Evolutionary conservation across 371 early-diverging fungal species (phyloP).

Genomic region (Saksenaea vasiformis): DNA sequence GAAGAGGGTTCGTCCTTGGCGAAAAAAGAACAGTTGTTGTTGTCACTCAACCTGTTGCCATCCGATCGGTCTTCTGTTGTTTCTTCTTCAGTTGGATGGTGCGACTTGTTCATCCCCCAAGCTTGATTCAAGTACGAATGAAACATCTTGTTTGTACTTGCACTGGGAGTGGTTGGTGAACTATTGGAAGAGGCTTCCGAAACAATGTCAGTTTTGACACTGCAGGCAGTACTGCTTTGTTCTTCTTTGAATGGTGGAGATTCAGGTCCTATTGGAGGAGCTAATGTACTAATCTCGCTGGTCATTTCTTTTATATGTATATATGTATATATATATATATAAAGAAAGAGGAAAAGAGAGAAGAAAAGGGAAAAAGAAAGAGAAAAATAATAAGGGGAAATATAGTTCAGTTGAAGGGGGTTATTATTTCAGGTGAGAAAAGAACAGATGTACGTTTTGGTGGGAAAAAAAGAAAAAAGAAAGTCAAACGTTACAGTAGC

Average conservation of each 20-base stretch:
- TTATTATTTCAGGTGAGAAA: not conserved
- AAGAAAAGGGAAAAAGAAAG: not conserved
- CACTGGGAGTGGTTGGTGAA: not conserved
- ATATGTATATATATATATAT: not conserved
- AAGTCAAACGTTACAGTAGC: constrained; percentile 1
- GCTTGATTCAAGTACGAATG: not conserved
- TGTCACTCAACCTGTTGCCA: not conserved
- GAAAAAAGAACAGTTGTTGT: not conserved
- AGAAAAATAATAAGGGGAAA: not conserved
- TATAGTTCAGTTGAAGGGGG: not conserved
- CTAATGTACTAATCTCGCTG: not conserved
- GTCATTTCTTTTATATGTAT: not conserved
- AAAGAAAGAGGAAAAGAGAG: not conserved
- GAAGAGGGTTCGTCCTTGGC: not conserved
- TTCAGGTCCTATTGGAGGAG: not conserved
- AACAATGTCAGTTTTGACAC: constrained; percentile 4
- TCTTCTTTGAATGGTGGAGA: constrained; percentile 2
- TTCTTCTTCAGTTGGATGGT: not conserved
- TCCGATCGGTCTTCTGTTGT: not conserved
- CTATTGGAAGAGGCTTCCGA: constrained; percentile 3
- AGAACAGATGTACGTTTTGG: not conserved
- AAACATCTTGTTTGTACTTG: constrained; percentile 1
- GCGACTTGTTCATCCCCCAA: not conserved
- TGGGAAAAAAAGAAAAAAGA: not conserved
- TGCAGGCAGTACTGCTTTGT: not conserved